Percentiles rank a stretch among this genome's conserved stretches.
Evolutionary conservation across 306 rosid genomes (phyloP).

Genomic region (Dryas drummondii): DNA sequence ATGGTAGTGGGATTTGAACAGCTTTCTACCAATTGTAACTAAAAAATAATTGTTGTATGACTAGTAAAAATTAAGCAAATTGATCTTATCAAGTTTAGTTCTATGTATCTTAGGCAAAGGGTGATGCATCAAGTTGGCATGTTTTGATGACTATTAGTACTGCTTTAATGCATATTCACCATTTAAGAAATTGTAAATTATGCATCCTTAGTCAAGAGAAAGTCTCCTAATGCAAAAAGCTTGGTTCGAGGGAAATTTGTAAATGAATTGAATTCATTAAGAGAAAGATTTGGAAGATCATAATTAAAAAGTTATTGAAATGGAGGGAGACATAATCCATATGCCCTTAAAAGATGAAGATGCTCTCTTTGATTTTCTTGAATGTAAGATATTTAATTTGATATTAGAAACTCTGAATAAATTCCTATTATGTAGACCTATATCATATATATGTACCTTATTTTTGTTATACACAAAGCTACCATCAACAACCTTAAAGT

Average conservation of each 20-base stretch:
- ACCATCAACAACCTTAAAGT: conserved; percentile 82
- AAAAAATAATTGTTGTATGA: no score
- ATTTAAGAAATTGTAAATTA: conserved; percentile 36
- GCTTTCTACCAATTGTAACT: no score
- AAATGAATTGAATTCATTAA: conserved; percentile 47
- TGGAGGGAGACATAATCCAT: conserved; percentile 68
- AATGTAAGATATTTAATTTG: no score
- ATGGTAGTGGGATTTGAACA: no score
- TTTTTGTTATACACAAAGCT: conserved; percentile 79
- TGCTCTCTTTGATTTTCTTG: conserved; percentile 27
- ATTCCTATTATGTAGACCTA: not conserved
- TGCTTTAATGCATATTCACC: conserved; percentile 29
- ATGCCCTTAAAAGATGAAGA: conserved; percentile 42
- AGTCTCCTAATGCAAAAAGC: conserved; percentile 30
- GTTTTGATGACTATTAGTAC: conserved; percentile 32
- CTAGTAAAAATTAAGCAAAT: no score
- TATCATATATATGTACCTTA: conserved; percentile 39
- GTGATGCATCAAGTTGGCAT: conserved; percentile 29
- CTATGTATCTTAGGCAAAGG: conserved; percentile 9
- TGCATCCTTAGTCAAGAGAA: conserved; percentile 41
- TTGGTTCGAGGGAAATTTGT: conserved; percentile 47
- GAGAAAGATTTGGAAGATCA: conserved; percentile 47
- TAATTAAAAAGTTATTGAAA: conserved; percentile 46
- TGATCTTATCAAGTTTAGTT: conserved; percentile 11
- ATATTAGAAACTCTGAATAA: no score